Evolutionary conservation across 306 rosid species (phyloP).

Genomic region (Rosa chinensis): DNA sequence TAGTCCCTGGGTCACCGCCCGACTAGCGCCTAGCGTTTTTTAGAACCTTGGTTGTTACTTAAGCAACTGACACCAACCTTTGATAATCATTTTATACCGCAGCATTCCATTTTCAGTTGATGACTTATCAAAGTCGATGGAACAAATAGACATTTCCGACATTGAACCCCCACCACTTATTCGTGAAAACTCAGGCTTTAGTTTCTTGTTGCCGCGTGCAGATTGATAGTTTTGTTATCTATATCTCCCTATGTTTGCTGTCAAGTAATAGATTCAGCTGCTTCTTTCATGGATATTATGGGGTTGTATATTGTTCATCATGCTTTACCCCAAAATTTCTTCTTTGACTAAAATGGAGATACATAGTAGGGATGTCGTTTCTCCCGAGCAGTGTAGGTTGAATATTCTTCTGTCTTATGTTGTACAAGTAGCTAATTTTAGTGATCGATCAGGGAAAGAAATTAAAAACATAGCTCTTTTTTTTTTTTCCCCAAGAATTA

Average conservation of each 20-base stretch:
- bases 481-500: background rate
- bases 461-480: conserved; percentile 6
- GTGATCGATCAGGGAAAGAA: conserved; percentile 11
- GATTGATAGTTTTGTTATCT: conserved; percentile 56
- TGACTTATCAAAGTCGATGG: conserved; percentile 91
- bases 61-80: background rate
- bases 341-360: conserved; percentile 23
- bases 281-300: conserved; percentile 6
- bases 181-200: conserved; percentile 94
- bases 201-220: conserved; percentile 80
- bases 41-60: background rate
- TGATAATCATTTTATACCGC: conserved; percentile 16
- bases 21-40: too few relatives aligned
- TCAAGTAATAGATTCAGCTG: background rate
- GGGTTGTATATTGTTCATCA: conserved; percentile 34
- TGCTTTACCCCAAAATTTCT: conserved; percentile 20
- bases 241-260: background rate
- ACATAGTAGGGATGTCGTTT: conserved; percentile 10
- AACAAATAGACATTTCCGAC: conserved; percentile 73
- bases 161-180: conserved; percentile 95
- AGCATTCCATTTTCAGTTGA: conserved; percentile 98
- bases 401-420: conserved; percentile 19
- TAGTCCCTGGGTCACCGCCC: too few relatives aligned
- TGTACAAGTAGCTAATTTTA: conserved; percentile 29
- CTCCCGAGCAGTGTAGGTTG: conserved; percentile 16